These are phyloP conservation scores for Penicillium cinerascens DNA, from an alignment of 495 filamentous ascomycete genomes.

Conservation along the genomic window DNA sequence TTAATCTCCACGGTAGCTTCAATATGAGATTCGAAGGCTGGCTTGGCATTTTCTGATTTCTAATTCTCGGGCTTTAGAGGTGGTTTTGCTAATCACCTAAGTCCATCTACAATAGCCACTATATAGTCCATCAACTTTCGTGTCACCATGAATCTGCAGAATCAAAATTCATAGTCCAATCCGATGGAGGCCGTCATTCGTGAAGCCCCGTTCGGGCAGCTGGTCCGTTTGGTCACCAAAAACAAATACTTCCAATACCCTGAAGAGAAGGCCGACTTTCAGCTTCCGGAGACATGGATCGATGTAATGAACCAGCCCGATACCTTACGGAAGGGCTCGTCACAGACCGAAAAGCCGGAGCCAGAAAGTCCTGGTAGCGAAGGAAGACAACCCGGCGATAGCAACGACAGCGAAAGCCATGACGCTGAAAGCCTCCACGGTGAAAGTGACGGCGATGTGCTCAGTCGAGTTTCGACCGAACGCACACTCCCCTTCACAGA, in stretches of 20 bases:
- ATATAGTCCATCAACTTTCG: not conserved
- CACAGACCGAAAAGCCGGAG: not conserved
- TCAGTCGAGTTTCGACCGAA: conserved; percentile 13
- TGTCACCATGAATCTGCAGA: not conserved
- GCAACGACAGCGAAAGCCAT: not conserved
- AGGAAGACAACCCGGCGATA: not conserved
- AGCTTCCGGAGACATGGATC: conserved; percentile 46
- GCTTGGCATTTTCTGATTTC: not conserved
- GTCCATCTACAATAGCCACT: not conserved
- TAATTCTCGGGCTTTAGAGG: not conserved
- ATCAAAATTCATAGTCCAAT: not conserved
- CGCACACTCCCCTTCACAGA: conserved; percentile 34
- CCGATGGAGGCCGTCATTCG: conserved; percentile 34
- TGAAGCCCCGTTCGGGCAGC: conserved; percentile 53
- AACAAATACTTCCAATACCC: conserved; percentile 53
- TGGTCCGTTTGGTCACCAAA: conserved; percentile 47
- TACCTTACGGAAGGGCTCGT: conserved; percentile 1
- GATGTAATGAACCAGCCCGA: conserved; percentile 16
- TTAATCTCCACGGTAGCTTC: not conserved
- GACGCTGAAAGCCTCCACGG: not conserved
- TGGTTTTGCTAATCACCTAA: not conserved
- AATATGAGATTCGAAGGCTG: not conserved
- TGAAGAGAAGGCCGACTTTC: conserved; percentile 51
- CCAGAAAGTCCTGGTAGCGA: not conserved
- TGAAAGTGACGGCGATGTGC: not conserved